Evolutionary conservation across 1,139 yeast species (phyloP).

Genomic region (Debaryomyces nepalensis): DNA sequence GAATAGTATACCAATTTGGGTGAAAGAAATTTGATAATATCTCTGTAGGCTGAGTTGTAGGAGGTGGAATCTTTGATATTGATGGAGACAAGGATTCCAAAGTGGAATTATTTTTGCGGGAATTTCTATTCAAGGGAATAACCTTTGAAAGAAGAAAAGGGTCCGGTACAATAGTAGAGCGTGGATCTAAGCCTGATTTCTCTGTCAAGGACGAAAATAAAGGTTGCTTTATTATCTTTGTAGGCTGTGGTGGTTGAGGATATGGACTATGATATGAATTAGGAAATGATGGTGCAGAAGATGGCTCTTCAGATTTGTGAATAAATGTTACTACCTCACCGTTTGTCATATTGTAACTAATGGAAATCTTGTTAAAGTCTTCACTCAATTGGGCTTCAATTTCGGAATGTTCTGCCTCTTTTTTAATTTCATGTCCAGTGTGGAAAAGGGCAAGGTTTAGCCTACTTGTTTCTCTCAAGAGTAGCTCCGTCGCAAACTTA

Average conservation of each 20-base stretch:
- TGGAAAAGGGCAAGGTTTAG: conserved; percentile 34
- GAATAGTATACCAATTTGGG: conserved; percentile 85
- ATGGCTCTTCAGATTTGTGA: conserved; percentile 38
- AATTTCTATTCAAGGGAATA: conserved; percentile 51
- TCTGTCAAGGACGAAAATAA: conserved; percentile 69
- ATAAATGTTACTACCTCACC: conserved; percentile 61
- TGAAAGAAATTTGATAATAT: conserved; percentile 75
- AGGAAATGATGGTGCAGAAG: conserved; percentile 20
- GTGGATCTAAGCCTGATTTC: conserved; percentile 68
- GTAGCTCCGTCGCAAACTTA: conserved; percentile 68
- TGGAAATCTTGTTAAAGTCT: conserved; percentile 71
- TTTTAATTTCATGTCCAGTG: conserved; percentile 18
- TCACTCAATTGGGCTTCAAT: conserved; percentile 40
- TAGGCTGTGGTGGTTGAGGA: conserved; percentile 28
- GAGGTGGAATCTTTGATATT: conserved; percentile 56
- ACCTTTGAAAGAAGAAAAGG: conserved; percentile 62
- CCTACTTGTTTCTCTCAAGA: conserved; percentile 72
- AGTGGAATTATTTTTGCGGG: conserved; percentile 35
- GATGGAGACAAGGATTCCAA: conserved; percentile 58
- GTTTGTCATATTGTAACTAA: conserved; percentile 59
- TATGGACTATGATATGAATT: conserved; percentile 25
- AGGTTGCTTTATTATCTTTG: conserved; percentile 52
- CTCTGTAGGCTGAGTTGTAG: conserved; percentile 67
- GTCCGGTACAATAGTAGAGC: conserved; percentile 63
- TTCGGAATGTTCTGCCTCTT: conserved; percentile 26